Evolutionary conservation across 2,329 filamentous ascomycete genomes (phyloP).

Genomic region (Huntiella moniliformis): DNA sequence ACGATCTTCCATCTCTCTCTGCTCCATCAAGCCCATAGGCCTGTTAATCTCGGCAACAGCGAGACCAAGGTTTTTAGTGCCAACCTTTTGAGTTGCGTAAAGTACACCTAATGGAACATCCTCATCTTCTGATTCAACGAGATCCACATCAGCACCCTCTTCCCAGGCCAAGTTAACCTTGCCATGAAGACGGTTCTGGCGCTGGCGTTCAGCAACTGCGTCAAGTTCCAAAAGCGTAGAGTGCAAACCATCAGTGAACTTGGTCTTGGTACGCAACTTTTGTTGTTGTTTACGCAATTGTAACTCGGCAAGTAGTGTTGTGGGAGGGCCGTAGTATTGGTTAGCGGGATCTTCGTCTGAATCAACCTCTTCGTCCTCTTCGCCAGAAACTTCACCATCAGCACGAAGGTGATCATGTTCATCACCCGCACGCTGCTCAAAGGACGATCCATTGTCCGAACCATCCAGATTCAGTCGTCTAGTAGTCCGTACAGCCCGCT

Average conservation of each 20-base stretch:
- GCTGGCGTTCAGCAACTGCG: conserved; percentile 70
- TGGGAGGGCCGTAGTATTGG: conserved; percentile 52
- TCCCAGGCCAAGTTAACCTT: conserved; percentile 87
- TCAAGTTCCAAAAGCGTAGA: conserved; percentile 82
- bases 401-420: conserved; percentile 3
- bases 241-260: conserved; percentile 63
- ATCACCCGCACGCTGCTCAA: neutral
- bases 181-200: conserved; percentile 51
- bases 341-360: conserved; percentile 30
- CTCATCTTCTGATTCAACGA: conserved; percentile 45
- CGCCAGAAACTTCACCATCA: conserved; percentile 1
- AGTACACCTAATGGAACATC: conserved; percentile 79
- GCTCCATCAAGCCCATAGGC: conserved; percentile 59
- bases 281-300: conserved; percentile 81
- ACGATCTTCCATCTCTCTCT: conserved; percentile 73
- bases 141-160: conserved; percentile 30
- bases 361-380: conserved; percentile 17
- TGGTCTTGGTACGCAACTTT: conserved; percentile 52
- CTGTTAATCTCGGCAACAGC: conserved; percentile 37
- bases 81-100: conserved; percentile 42
- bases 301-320: conserved; percentile 79
- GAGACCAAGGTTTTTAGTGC: conserved; percentile 25
- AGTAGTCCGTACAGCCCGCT: conserved; percentile 2
- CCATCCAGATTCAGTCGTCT: conserved; percentile 8
- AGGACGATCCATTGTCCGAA: conserved; percentile 2